Base-by-base conservation (phyloP, 805 yeast species). In the Zygosaccharomyces lentus region DNA sequence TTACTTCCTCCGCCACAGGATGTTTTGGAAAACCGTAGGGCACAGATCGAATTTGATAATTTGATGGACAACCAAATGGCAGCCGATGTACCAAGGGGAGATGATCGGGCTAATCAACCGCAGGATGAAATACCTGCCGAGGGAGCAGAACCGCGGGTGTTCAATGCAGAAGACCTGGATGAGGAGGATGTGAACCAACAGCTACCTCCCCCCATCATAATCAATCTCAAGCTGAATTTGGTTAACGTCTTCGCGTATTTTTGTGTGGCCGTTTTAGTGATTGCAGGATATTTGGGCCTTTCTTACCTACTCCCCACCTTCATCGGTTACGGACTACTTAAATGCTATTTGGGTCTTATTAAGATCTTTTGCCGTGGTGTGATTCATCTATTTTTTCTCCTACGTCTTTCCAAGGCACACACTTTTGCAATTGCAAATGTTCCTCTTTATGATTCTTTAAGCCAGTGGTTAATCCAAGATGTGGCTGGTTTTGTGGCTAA, bases 251-350 rank as follows among this genome's bases (percentile, higher is more conserved):
- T 60, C 8, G 49, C 56, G 7, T 64, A 64, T 43, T 59, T 52
- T 30, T 27, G 48, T 35, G 62, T 63, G 13, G 67, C 65, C 13
- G 57, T 66, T 24, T 52, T 56, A 1, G 44, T 64, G 19, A 48
- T 65, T 2, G 58, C 70, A 1, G 55, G 65, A 2, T 74, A 73
- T 47, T 55, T 77, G 31, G 62, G 72, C 25, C 36, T 69, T 10
- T 64, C 75, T 0, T 79, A 77, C 53, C 62, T 74, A 13, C 49
- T 76, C 2, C 83, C 84, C 9, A 72, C 76, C 6, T 54, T 71
- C 35, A 37, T 75, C 3, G 84, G 83, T 8, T 56, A 53, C 47
- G 34, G 52, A 16, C 46, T 67, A 27, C 25, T 61, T 16, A 49
- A 46, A 25, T 34, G 45, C 6, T 55, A 48, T 26, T 56, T 59